Evolutionary conservation across 2,329 filamentous ascomycete species (phyloP).

Genomic region (Curvularia lunata): DNA sequence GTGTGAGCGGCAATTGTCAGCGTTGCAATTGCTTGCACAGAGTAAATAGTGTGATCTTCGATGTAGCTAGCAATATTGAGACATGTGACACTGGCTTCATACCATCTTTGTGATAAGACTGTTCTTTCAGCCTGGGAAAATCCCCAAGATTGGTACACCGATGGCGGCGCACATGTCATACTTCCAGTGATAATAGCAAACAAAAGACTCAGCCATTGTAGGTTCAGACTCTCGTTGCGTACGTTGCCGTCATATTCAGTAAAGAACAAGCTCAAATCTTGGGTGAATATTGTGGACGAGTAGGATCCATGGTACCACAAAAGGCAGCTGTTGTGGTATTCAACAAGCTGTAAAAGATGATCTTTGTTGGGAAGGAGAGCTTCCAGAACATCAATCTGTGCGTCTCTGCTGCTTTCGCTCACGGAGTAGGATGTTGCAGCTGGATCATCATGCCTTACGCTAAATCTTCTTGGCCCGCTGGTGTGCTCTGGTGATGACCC

Average conservation of each 20-base stretch:
- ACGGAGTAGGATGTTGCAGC: slow-evolving; percentile 1
- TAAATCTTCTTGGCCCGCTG: slow-evolving; percentile 13
- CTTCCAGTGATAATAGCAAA: slow-evolving; percentile 53
- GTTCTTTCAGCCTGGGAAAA: slow-evolving; percentile 49
- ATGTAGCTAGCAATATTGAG: slow-evolving; percentile 54
- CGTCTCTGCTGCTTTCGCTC: slow-evolving; percentile 13
- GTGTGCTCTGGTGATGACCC: slow-evolving; percentile 22
- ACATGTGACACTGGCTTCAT: slow-evolving; percentile 52
- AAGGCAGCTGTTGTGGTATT: slow-evolving; percentile 46
- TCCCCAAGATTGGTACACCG: slow-evolving; percentile 47
- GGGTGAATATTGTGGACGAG: slow-evolving; percentile 27
- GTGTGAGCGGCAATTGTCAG: slow-evolving; percentile 56
- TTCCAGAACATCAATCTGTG: slow-evolving; percentile 40
- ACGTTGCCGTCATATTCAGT: slow-evolving; percentile 46
- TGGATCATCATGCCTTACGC: slow-evolving; percentile 2
- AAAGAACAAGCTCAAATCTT: slow-evolving; percentile 8
- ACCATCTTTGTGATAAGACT: slow-evolving; percentile 52
- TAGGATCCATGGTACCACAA: slow-evolving; percentile 51
- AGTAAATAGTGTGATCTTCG: slow-evolving; percentile 48
- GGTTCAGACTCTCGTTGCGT: slow-evolving; percentile 41
- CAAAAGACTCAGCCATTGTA: slow-evolving; percentile 54
- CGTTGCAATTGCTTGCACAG: slow-evolving; percentile 54
- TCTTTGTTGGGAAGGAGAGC: slow-evolving; percentile 36
- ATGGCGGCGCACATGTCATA: slow-evolving; percentile 49
- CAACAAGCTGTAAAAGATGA: slow-evolving; percentile 30